Evolutionary conservation across 1,284 basidiomycete genomes (phyloP).

Genomic region (Fomitopsis betulina): DNA sequence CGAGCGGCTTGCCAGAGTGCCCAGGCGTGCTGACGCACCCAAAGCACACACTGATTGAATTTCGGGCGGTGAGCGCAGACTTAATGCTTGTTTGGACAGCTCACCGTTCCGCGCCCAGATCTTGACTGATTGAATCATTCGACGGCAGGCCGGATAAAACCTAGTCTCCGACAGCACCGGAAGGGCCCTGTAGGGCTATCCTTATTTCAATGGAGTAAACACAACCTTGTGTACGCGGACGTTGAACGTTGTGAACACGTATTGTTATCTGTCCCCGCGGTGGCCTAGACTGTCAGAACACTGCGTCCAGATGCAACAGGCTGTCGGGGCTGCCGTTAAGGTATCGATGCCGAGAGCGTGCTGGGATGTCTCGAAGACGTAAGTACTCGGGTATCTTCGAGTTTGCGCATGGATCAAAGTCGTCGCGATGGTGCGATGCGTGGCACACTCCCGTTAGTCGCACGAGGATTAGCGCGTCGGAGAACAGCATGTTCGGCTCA

Average conservation of each 20-base stretch:
- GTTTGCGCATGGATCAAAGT: background rate
- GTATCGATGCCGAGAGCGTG: background rate
- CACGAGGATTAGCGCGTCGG: too few species aligned
- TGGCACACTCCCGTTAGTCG: too few species aligned
- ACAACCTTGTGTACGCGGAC: background rate
- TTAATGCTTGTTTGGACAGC: too few species aligned
- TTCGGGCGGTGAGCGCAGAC: too few species aligned
- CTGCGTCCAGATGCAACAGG: background rate
- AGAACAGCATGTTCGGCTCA: too few species aligned
- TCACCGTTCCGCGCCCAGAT: too few species aligned
- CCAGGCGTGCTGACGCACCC: too few species aligned
- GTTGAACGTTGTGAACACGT: background rate
- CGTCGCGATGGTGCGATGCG: background rate
- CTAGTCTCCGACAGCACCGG: background rate
- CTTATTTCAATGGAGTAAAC: background rate
- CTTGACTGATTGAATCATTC: too few species aligned
- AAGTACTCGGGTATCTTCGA: background rate
- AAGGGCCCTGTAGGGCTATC: background rate
- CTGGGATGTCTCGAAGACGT: background rate
- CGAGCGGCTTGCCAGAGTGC: too few species aligned
- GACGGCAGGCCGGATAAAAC: background rate
- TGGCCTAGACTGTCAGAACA: background rate
- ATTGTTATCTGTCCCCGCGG: background rate
- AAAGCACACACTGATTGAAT: too few species aligned
- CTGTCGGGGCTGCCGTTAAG: background rate